A percentile compares a stretch with the other conserved stretches of the same genome.
phyloP scores from a whole-genome alignment of 2,329 filamentous ascomycete species.

The Aspergillus sp. region DNA sequence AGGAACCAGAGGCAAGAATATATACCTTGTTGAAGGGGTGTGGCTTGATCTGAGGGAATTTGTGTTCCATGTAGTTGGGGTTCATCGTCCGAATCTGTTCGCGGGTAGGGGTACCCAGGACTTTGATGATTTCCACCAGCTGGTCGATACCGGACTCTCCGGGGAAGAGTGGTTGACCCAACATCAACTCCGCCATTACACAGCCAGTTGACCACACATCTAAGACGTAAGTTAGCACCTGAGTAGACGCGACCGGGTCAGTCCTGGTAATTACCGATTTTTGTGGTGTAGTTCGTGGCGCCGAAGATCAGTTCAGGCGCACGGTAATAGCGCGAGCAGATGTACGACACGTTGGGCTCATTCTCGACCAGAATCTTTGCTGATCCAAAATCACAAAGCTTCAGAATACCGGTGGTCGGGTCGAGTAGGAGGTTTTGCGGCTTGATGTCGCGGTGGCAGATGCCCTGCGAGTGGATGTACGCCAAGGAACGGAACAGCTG shows the following conservation, averaged over 20 bases:
- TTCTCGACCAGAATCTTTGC: constrained; percentile 98
- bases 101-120: constrained; percentile 90
- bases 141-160: constrained; percentile 99
- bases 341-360: constrained; percentile 98
- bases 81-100: constrained; percentile 99
- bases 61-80: constrained; percentile 99
- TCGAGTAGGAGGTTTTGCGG: constrained; percentile 96
- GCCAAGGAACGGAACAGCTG: constrained; percentile 97
- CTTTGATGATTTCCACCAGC: constrained; percentile 98
- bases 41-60: constrained; percentile 99
- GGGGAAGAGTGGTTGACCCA: constrained; percentile 95
- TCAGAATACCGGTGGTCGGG: constrained; percentile 84
- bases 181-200: constrained; percentile 99
- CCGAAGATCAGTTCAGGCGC: constrained; percentile 98
- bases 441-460: constrained; percentile 99
- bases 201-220: constrained; percentile 99
- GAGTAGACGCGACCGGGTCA: neutral
- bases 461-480: constrained; percentile 98
- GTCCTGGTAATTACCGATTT: constrained; percentile 74
- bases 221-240: constrained; percentile 39
- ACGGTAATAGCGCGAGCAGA: constrained; percentile 98
- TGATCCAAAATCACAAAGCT: constrained; percentile 98
- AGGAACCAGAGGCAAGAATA: neutral
- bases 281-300: constrained; percentile 98
- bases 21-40: constrained; percentile 92